Percentiles rank a stretch among this genome's conserved stretches.
Conservation (phyloP, 116 monocot genomes). For the Posidonia oceanica region DNA sequence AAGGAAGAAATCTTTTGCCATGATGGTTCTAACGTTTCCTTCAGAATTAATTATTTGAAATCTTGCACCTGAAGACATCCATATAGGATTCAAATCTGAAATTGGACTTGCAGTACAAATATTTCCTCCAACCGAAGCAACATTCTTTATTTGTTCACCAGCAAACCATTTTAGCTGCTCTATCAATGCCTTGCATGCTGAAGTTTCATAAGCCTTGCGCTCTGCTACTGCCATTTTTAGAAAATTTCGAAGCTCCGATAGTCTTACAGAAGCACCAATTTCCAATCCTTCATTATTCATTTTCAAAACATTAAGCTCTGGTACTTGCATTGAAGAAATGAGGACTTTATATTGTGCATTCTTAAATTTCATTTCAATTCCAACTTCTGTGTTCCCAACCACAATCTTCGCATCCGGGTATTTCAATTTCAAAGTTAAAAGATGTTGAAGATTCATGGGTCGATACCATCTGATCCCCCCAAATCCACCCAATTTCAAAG, state of each 20-base stretch:
- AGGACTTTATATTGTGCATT: constrained; percentile 58
- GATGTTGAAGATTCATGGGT: constrained; percentile 55
- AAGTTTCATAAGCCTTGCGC: constrained; percentile 39
- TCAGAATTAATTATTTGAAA: constrained; percentile 54
- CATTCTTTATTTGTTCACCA: constrained; percentile 94
- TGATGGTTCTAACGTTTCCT: constrained; percentile 43
- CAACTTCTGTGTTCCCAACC: constrained; percentile 90
- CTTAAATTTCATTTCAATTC: constrained; percentile 88
- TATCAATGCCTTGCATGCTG: constrained; percentile 75
- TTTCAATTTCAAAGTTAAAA: constrained; percentile 50
- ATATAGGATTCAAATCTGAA: constrained; percentile 97
- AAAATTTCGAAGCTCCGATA: constrained; percentile 61
- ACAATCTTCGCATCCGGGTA: constrained; percentile 82
- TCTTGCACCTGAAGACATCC: constrained; percentile 77
- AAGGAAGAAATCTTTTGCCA: constrained; percentile 77
- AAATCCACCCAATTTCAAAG: constrained; percentile 66
- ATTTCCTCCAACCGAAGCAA: constrained; percentile 95
- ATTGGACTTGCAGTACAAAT: constrained; percentile 99
- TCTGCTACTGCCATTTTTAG: constrained; percentile 43
- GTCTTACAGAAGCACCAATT: constrained; percentile 84
- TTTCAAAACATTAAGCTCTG: constrained; percentile 63
- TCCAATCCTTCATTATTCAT: constrained; percentile 61
- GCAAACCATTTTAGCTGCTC: constrained; percentile 97
- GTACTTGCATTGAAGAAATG: constrained; percentile 59
- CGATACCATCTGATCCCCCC: constrained; percentile 79